Conservation (phyloP, 257 asterid species). For the Phtheirospermum japonicum region DNA sequence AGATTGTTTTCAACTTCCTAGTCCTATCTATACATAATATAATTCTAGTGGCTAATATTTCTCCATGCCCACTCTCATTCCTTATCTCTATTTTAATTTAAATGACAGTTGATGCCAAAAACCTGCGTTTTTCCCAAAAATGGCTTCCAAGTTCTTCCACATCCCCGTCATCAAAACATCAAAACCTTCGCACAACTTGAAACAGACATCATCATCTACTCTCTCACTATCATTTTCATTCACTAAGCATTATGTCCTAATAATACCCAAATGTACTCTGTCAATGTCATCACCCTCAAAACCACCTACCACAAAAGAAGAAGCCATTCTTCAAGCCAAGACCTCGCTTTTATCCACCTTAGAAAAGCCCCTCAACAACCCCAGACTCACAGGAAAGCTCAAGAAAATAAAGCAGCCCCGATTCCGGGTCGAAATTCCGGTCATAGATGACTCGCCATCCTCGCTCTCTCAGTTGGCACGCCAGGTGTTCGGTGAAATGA, state of each 20-base stretch:
- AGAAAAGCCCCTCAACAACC: slow-evolving; percentile 79
- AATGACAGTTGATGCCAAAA: background rate
- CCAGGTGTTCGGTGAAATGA: slow-evolving; percentile 62
- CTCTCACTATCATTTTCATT: slow-evolving; percentile 21
- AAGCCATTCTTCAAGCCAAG: slow-evolving; percentile 84
- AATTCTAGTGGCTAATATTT: background rate
- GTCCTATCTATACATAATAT: too few relatives aligned
- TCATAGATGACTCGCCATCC: slow-evolving; percentile 65
- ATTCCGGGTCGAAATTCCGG: slow-evolving; percentile 75
- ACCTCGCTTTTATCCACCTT: slow-evolving; percentile 59
- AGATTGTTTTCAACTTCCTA: too few relatives aligned
- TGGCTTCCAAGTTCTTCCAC: slow-evolving; percentile 44
- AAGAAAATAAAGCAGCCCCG: slow-evolving; percentile 85
- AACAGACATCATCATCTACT: slow-evolving; percentile 12
- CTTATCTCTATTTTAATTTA: slow-evolving; percentile 8
- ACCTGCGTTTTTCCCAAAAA: slow-evolving; percentile 14
- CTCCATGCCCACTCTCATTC: background rate
- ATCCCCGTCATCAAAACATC: slow-evolving; percentile 25
- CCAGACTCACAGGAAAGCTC: slow-evolving; percentile 68
- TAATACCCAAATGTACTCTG: slow-evolving; percentile 35
- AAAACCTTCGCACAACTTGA: slow-evolving; percentile 23
- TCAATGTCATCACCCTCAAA: slow-evolving; percentile 52
- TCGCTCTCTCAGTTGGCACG: slow-evolving; percentile 63
- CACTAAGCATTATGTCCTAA: slow-evolving; percentile 24
- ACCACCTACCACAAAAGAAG: slow-evolving; percentile 77